Conservation (phyloP, 1,284 basidiomycete species). For the Papiliotrema flavescens region DNA sequence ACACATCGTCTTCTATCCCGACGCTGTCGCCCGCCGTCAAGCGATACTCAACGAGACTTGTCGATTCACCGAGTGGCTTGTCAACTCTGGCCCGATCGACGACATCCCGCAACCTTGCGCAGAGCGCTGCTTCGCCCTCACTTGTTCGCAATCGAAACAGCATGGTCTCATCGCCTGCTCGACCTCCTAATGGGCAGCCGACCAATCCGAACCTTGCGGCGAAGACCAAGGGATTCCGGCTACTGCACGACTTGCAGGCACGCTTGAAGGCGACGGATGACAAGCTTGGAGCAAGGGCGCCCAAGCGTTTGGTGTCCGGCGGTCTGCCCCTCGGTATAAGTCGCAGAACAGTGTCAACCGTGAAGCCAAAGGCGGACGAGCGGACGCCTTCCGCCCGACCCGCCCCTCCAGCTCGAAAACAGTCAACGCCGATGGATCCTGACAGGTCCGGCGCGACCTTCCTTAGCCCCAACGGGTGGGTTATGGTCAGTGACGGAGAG, state of each 20-base stretch:
- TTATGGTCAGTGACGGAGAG: constrained; percentile 36
- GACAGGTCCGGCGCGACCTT: constrained; percentile 9
- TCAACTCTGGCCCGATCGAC: constrained; percentile 35
- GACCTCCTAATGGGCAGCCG: constrained; percentile 13
- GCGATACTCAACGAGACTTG: constrained; percentile 6
- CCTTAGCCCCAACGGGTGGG: constrained; percentile 41
- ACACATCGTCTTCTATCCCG: constrained; percentile 50
- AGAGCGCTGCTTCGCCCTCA: constrained; percentile 12
- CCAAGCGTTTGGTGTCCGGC: constrained; percentile 41
- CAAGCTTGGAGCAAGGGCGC: constrained; percentile 33
- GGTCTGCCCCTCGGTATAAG: constrained; percentile 48
- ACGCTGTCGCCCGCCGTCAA: constrained; percentile 19
- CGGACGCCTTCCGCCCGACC: constrained; percentile 16
- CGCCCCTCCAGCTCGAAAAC: constrained; percentile 6
- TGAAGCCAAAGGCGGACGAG: constrained; percentile 1
- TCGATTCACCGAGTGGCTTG: constrained; percentile 29
- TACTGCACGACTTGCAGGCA: constrained; percentile 40
- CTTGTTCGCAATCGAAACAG: constrained; percentile 10
- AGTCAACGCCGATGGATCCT: constrained; percentile 8
- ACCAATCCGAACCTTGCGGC: constrained; percentile 19
- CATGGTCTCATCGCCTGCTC: constrained; percentile 5
- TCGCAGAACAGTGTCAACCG: constrained; percentile 2
- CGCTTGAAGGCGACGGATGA: constrained; percentile 41
- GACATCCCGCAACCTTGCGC: constrained; percentile 35
- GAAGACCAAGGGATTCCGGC: constrained; percentile 35